Evolutionary conservation across 2,329 filamentous ascomycete genomes (phyloP).

Genomic region (Cladophialophora psammophila): DNA sequence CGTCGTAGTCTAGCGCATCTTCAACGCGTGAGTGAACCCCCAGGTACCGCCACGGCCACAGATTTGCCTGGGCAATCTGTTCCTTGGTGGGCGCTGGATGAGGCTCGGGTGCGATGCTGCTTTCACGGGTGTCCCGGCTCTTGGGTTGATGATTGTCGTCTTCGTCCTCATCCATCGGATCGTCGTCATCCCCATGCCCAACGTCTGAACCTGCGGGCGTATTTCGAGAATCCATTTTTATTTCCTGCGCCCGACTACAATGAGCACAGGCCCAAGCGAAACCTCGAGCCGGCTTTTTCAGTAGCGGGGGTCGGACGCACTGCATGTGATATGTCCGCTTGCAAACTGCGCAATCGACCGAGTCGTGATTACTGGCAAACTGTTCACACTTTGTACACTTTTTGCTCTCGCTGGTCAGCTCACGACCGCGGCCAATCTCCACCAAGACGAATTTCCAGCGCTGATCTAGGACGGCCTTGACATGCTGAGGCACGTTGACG

Average conservation of each 20-base stretch:
- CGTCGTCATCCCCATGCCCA: conserved; percentile 66
- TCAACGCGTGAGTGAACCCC: conserved; percentile 95
- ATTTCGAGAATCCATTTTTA: conserved; percentile 86
- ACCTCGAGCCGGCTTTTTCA: conserved; percentile 95
- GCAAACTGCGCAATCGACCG: conserved; percentile 96
- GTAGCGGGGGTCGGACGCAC: conserved; percentile 87
- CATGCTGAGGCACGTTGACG: conserved; percentile 92
- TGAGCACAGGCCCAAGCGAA: conserved; percentile 98
- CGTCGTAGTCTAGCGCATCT: conserved; percentile 95
- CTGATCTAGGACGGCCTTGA: conserved; percentile 95
- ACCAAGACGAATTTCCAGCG: conserved; percentile 96
- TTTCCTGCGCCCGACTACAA: conserved; percentile 94
- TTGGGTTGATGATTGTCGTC: conserved; percentile 70
- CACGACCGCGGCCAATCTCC: conserved; percentile 91
- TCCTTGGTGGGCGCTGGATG: conserved; percentile 73
- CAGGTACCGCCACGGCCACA: conserved; percentile 96
- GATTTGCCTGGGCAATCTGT: conserved; percentile 88
- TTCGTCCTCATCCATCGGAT: conserved; percentile 70
- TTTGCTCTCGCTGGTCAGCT: conserved; percentile 94
- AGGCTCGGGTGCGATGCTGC: conserved; percentile 57
- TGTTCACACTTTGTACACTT: conserved; percentile 89
- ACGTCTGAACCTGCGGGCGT: conserved; percentile 73
- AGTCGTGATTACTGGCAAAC: conserved; percentile 93
- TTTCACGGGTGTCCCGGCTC: conserved; percentile 43
- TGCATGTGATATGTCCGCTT: conserved; percentile 98